Evolutionary conservation across 1,284 basidiomycete genomes (phyloP), one percentile per base, ranked within the genome.

Genomic region (Cryptococcus sp.): DNA sequence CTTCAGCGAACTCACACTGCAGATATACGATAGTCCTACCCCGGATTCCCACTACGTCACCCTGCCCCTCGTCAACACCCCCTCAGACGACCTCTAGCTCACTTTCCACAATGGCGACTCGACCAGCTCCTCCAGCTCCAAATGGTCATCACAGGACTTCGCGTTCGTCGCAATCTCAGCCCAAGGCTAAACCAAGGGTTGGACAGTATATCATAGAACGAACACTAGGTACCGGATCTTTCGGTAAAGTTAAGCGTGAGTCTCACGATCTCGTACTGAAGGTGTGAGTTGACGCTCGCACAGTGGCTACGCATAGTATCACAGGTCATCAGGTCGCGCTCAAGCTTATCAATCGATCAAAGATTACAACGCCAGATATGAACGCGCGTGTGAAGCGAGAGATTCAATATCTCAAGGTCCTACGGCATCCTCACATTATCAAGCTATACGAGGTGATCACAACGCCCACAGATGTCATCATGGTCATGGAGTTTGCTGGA

Each of bases 161-260:
- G 55, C 14, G 47, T 50, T 44, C 56, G 14, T 55, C 54, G 2
- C 6, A 42, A 7, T 31, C 46, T 7, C 7, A 23, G 38, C 55
- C 58, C 5, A 59, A 66, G 8, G 64, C 69, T 35, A 72, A 74
- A 53, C 69, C 73, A 14, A 65, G 71, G 52, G 69, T 79, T 42
- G 76, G 76, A 31, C 75, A 76, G 64, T 80, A 80, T 56, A 75
- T 78, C 59, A 70, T 80, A 45, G 76, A 78, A 53, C 73, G 79
- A 53, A 82, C 81, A 1, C 69, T 83, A 7, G 82, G 82, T 0
- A 79, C 80, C 58, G 95, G 95, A 15, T 94, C 90, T 11, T 98
- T 98, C 78, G 95, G 94, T 57, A 97, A 97, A 77, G 95, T 98
- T 72, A 98, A 97, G 81, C 89, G 93, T 95, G 76, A 77, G 90